A percentile compares a stretch with the other conserved stretches of the same genome.
Conservation (phyloP, 495 filamentous ascomycete species). For the Aspergillus sclerotioniger region DNA sequence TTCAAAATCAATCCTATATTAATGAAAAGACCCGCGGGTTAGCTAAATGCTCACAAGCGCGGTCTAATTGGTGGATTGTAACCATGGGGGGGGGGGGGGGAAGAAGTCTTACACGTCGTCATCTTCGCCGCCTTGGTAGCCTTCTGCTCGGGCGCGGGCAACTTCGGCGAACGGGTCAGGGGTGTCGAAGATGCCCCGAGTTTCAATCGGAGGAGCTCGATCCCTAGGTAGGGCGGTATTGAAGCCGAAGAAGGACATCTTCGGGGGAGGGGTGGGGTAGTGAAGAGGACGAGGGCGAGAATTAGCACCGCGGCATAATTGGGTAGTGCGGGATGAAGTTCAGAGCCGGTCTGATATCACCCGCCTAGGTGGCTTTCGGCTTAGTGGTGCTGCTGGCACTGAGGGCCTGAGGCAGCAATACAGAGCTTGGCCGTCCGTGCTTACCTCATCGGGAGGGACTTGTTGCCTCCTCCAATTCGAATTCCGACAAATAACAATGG, state of each 20-base stretch:
- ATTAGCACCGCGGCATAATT: conserved; percentile 21
- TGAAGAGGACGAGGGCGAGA: conserved; percentile 20
- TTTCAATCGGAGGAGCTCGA: conserved; percentile 49
- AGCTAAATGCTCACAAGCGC: conserved; percentile 6
- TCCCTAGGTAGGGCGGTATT: conserved; percentile 64
- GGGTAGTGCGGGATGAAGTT: conserved; percentile 30
- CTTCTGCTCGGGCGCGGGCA: conserved; percentile 45
- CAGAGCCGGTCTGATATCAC: conserved; percentile 22
- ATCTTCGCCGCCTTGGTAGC: conserved; percentile 40
- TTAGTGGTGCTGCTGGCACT: conserved; percentile 1
- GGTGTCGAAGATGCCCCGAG: conserved; percentile 76
- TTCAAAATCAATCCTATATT: conserved; percentile 78
- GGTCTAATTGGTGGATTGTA: not conserved
- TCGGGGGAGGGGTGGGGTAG: conserved; percentile 18
- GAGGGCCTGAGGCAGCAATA: conserved; percentile 17
- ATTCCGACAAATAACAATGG: not conserved
- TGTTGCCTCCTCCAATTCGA: not conserved
- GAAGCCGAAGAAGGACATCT: conserved; percentile 88
- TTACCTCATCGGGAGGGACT: not conserved
- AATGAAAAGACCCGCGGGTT: conserved; percentile 3
- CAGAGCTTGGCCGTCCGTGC: not conserved
- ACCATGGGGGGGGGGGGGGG: conserved; percentile 8
- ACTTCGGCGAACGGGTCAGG: conserved; percentile 89
- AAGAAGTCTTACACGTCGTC: conserved; percentile 67
- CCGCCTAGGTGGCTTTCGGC: conserved; percentile 14